These are phyloP conservation scores for Blastocystis sp. DNA, from an alignment of 352 stramenopile genomes.

Conservation along the genomic window DNA sequence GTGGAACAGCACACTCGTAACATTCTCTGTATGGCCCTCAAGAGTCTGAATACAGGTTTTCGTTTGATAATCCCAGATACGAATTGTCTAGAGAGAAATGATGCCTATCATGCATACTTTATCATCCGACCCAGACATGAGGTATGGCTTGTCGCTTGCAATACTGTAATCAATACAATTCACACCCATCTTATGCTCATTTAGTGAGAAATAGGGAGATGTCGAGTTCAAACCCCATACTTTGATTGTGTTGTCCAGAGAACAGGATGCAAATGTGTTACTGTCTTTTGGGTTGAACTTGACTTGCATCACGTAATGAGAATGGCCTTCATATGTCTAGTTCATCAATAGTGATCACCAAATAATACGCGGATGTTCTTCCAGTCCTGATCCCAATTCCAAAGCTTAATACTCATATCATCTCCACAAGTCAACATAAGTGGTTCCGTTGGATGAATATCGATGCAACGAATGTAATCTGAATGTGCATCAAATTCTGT, in stretches of 20 bases:
- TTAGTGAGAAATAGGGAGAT: constrained; percentile 84
- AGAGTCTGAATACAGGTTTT: constrained; percentile 97
- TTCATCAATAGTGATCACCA: not conserved
- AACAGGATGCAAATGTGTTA: constrained; percentile 93
- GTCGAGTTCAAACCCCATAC: constrained; percentile 83
- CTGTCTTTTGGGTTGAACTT: constrained; percentile 98
- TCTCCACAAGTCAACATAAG: constrained; percentile 90
- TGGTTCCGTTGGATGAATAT: constrained; percentile 89
- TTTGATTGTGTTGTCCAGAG: constrained; percentile 90
- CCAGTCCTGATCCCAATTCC: constrained; percentile 87
- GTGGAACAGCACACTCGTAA: constrained; percentile 94
- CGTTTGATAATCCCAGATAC: constrained; percentile 99
- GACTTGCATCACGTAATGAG: constrained; percentile 95
- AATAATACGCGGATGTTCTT: constrained; percentile 57
- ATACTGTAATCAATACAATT: constrained; percentile 98
- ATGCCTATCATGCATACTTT: not conserved
- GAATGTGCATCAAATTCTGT: constrained; percentile 85
- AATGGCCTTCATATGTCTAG: constrained; percentile 81
- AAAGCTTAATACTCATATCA: constrained; percentile 98
- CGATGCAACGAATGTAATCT: constrained; percentile 94
- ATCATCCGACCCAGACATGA: constrained; percentile 87
- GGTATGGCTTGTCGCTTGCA: constrained; percentile 93
- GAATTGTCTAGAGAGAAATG: constrained; percentile 75
- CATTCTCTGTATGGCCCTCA: constrained; percentile 95
- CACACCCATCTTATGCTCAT: constrained; percentile 86